Evolutionary conservation across 2,329 filamentous ascomycete species (phyloP).

Genomic region (Tolypocladium tropicale): DNA sequence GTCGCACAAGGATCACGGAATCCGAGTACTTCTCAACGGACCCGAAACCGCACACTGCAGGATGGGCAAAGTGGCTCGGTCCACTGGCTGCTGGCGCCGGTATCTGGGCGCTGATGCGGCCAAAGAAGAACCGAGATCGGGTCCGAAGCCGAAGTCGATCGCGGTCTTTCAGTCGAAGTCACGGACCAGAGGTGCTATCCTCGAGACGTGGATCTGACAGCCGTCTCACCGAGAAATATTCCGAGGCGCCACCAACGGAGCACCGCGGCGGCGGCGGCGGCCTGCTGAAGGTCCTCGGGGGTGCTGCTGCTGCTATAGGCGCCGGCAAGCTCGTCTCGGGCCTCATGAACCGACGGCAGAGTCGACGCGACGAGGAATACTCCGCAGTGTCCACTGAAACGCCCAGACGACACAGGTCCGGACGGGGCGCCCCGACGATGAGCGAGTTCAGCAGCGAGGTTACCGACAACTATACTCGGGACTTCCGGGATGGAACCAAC

Average conservation of each 20-base stretch:
- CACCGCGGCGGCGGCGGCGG: conserved; percentile 37
- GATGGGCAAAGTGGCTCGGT: conserved; percentile 35
- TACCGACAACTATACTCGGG: conserved; percentile 20
- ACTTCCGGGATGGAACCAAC: conserved; percentile 13
- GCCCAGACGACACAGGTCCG: conserved; percentile 36
- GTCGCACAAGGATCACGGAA: conserved; percentile 27
- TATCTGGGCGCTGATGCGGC: conserved; percentile 33
- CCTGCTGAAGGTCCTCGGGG: conserved; percentile 50
- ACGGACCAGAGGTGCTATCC: conserved; percentile 38
- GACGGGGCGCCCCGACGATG: conserved; percentile 24
- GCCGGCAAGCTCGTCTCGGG: conserved; percentile 52
- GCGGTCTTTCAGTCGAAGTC: conserved; percentile 23
- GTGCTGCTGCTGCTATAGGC: conserved; percentile 51
- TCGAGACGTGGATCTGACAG: conserved; percentile 45
- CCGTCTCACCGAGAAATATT: conserved; percentile 57
- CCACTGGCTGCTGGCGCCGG: conserved; percentile 44
- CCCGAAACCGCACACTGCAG: conserved; percentile 19
- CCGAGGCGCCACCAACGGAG: conserved; percentile 28
- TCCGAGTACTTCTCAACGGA: conserved; percentile 28
- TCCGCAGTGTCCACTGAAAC: conserved; percentile 54
- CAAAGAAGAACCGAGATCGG: conserved; percentile 29
- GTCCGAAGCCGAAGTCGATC: conserved; percentile 31
- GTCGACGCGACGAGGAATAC: conserved; percentile 46
- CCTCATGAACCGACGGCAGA: conserved; percentile 42
- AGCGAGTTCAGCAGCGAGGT: conserved; percentile 45